phyloP scores from a whole-genome alignment of 306 rosid species.

The Malus orientalis region DNA sequence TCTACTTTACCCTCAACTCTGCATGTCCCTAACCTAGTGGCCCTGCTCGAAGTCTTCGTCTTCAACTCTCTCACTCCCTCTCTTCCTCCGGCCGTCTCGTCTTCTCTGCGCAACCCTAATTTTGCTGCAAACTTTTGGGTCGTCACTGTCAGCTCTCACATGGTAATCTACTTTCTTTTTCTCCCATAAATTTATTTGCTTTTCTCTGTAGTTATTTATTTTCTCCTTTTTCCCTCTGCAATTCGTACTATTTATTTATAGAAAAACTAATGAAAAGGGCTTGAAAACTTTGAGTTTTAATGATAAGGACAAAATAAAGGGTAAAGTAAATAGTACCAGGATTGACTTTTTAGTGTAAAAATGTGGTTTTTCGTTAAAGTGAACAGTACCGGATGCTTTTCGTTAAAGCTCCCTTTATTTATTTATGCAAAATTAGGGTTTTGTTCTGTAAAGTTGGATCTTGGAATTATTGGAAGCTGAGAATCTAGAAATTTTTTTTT shows the following conservation, averaged over 20 bases:
- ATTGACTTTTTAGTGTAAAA: too few species aligned
- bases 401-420: neutral
- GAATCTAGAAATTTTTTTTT: neutral
- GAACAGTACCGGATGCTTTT: too few species aligned
- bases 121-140: neutral
- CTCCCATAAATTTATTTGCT: neutral
- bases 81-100: neutral
- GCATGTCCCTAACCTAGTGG: constrained; percentile 4
- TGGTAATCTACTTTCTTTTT: constrained; percentile 10
- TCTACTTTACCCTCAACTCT: neutral
- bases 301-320: too few species aligned
- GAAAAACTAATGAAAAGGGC: too few species aligned
- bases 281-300: too few species aligned
- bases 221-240: neutral
- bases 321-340: too few species aligned
- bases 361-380: too few species aligned
- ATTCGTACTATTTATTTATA: neutral
- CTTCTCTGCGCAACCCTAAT: neutral
- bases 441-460: neutral
- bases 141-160: constrained; percentile 11
- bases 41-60: neutral
- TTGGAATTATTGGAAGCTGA: neutral
- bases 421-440: neutral
- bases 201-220: neutral
- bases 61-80: neutral